Evolutionary conservation across 108 stramenopile species (phyloP).

Genomic region (Aurantiochytrium sp.): DNA sequence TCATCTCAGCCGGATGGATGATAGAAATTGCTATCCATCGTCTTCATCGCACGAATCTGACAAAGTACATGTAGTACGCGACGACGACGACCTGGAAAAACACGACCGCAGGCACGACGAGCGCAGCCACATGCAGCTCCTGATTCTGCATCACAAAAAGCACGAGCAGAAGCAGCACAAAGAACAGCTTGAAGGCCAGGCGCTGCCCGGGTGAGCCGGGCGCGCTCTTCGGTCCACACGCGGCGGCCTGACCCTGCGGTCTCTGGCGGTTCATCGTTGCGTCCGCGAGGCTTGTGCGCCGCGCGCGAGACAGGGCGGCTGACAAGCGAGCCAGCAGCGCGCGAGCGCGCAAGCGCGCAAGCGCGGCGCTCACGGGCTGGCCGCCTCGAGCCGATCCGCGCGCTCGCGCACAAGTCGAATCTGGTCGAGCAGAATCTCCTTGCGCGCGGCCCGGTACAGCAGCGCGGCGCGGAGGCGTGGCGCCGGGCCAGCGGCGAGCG

Average conservation of each 20-base stretch:
- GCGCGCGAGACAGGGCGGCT: no score
- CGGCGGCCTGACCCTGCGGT: no score
- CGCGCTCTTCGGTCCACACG: no score
- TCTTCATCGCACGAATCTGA: not conserved
- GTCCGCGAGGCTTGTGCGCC: no score
- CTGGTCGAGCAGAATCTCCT: not conserved
- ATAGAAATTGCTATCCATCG: no score
- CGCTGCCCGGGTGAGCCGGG: not conserved
- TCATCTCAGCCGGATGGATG: no score
- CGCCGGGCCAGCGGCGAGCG: not conserved
- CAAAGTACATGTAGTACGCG: not conserved
- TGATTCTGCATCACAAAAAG: not conserved
- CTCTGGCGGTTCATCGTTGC: no score
- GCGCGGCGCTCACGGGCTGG: no score
- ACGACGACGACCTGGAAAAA: not conserved
- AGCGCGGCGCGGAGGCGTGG: not conserved
- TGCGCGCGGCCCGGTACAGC: not conserved
- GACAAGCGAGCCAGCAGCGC: no score
- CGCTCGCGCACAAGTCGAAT: no score
- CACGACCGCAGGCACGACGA: not conserved
- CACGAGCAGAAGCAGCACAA: not conserved
- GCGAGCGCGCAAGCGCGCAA: no score
- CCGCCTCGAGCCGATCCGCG: no score
- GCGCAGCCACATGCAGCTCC: slow-evolving; percentile 7
- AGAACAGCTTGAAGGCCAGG: not conserved